These are phyloP conservation scores for Myxozyma geophila DNA, from an alignment of 805 yeast species.

Conservation along the genomic window DNA sequence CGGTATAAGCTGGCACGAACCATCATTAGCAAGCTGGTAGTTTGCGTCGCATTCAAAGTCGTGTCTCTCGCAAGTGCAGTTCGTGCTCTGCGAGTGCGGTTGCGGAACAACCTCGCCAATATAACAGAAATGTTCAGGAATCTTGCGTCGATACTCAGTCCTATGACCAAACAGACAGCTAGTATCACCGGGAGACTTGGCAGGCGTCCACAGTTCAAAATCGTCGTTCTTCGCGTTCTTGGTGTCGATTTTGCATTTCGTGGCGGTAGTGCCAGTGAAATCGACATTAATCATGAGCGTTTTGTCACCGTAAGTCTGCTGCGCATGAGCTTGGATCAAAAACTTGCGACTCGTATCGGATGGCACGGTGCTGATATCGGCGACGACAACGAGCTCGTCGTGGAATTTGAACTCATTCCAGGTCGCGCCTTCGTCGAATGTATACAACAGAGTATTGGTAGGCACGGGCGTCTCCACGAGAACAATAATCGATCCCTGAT, in stretches of 20 bases:
- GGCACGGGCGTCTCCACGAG: conserved; percentile 63
- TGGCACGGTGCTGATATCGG: conserved; percentile 87
- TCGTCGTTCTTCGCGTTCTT: conserved; percentile 56
- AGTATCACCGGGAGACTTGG: conserved; percentile 52
- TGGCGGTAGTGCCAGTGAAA: conserved; percentile 55
- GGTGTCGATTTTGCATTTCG: conserved; percentile 61
- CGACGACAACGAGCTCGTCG: conserved; percentile 58
- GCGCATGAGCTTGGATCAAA: conserved; percentile 60
- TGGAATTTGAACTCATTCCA: conserved; percentile 74
- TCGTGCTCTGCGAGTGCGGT: conserved; percentile 58
- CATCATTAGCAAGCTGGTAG: conserved; percentile 69
- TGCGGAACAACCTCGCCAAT: conserved; percentile 60
- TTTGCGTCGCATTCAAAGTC: conserved; percentile 96
- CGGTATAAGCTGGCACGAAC: conserved; percentile 81
- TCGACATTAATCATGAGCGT: conserved; percentile 61
- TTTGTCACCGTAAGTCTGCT: conserved; percentile 51
- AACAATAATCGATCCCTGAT: conserved; percentile 85
- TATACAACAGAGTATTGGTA: conserved; percentile 65
- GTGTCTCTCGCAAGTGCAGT: conserved; percentile 82
- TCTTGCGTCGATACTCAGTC: conserved; percentile 61
- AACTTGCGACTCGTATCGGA: conserved; percentile 86
- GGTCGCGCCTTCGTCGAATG: conserved; percentile 76
- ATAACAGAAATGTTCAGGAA: conserved; percentile 67
- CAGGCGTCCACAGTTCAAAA: conserved; percentile 67
- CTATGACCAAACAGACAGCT: conserved; percentile 76